These are phyloP conservation scores for Colletotrichum eremochloae DNA, from an alignment of 2,329 filamentous ascomycete species.

Conservation along the genomic window DNA sequence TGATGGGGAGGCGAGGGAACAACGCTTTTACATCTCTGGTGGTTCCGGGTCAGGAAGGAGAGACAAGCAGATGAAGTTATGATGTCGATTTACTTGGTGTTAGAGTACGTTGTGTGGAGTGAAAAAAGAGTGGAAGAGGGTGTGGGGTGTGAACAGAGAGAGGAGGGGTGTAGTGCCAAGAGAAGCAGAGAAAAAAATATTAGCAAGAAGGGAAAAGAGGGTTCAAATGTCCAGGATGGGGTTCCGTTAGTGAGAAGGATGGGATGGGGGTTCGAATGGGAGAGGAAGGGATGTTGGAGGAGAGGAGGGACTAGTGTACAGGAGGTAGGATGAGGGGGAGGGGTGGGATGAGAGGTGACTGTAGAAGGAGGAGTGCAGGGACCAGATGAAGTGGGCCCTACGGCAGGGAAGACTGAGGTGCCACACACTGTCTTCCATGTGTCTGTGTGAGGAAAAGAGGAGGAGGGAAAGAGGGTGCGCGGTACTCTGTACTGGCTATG, in stretches of 20 bases:
- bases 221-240: conserved; percentile 35
- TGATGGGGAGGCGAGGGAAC: conserved; percentile 43
- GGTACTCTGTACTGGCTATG: background rate
- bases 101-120: conserved; percentile 42
- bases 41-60: conserved; percentile 41
- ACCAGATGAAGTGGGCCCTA: conserved; percentile 22
- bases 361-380: conserved; percentile 11
- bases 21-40: conserved; percentile 44
- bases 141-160: conserved; percentile 9
- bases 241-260: conserved; percentile 23
- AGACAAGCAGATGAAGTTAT: conserved; percentile 43
- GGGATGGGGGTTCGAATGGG: conserved; percentile 31
- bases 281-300: conserved; percentile 5
- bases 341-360: background rate
- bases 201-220: conserved; percentile 19
- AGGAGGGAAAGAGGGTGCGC: background rate
- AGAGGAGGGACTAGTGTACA: background rate
- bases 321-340: background rate
- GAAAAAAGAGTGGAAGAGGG: conserved; percentile 15
- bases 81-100: conserved; percentile 43
- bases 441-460: background rate
- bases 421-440: conserved; percentile 1
- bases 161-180: conserved; percentile 5
- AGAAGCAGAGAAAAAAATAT: conserved; percentile 10
- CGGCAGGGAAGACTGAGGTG: conserved; percentile 3